These are phyloP conservation scores for Calonectria hongkongensis DNA, from an alignment of 2,329 filamentous ascomycete species.

Conservation along the genomic window DNA sequence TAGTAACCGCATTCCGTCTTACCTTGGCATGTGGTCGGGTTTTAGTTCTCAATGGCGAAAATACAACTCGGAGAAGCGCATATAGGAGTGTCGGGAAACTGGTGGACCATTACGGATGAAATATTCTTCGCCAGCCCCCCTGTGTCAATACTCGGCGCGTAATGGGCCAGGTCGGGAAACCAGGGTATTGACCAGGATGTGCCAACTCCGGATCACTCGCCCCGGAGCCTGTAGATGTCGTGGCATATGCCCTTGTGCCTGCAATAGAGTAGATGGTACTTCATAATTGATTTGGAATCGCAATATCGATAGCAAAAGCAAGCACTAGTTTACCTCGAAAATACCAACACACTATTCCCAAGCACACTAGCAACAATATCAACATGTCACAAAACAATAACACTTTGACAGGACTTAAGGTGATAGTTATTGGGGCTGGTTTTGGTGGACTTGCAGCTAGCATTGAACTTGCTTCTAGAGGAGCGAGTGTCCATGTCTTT, in stretches of 20 bases:
- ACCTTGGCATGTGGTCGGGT: background rate
- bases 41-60: background rate
- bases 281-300: no score
- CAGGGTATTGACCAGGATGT: no score
- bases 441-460: constrained; percentile 25
- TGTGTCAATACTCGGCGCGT: background rate
- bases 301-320: no score
- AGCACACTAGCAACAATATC: background rate
- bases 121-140: background rate
- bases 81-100: background rate
- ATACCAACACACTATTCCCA: no score
- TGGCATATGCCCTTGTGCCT: no score
- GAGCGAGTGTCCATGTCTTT: constrained; percentile 14
- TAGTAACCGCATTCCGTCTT: background rate
- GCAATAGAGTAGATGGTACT: no score
- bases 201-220: no score
- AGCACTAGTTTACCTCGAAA: no score
- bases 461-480: constrained; percentile 20
- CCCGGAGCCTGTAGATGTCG: no score
- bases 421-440: constrained; percentile 19
- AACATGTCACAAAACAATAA: background rate
- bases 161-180: no score
- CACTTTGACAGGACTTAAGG: background rate
- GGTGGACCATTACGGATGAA: background rate
- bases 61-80: no score